Base-by-base conservation (phyloP, 495 filamentous ascomycete genomes). In the Neurospora hispaniola region DNA sequence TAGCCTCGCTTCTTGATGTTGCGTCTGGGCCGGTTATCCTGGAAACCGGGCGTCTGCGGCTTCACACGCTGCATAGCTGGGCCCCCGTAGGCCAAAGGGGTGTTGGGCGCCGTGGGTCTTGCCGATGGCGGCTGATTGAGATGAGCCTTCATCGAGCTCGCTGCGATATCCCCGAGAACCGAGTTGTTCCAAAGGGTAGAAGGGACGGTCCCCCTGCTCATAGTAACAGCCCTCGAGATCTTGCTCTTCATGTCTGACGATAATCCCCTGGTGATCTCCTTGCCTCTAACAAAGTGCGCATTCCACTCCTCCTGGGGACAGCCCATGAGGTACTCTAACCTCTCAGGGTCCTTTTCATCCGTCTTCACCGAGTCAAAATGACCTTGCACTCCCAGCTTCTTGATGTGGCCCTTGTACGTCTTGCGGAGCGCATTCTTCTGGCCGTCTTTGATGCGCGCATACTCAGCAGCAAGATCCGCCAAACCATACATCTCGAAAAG, bases 371-470 rank as follows among this genome's bases (percentile, higher is more conserved):
- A 82, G 72, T 89, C 86, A 74, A 87, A 89, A 41, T 84, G 81
- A 40, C 87, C 87, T 73, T 81, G 82, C 2, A 89, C 78, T 71
- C 84, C 84, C n/a, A 87, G 78, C 71, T 82, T 84, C 80, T 86
- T 87, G 74, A 89, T 86, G 48, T 88, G 82, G 14, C 85, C 85
- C 80, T 89, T 89, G 78, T 89, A 89, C 7, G 87, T 88, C 78
- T 89, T 89, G 9, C 87, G 82, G 43, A 89, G 80, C 72, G 84
- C 83, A 75, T 85, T 86, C 81, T 89, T 89, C 75, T 86, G 82
- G 66, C 85, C 85, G 76, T 87, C 86, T 70, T 86, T 83, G 59
- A 82, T 84, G 72, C 87, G 85, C 73, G 86, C 87, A 43, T 88
- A 85, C 69, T 85, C 84, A 68, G 80, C 79, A 71, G 86, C 86